Base-by-base conservation (phyloP, 2,329 filamentous ascomycete species). In the Sordariomycetes sp. region DNA sequence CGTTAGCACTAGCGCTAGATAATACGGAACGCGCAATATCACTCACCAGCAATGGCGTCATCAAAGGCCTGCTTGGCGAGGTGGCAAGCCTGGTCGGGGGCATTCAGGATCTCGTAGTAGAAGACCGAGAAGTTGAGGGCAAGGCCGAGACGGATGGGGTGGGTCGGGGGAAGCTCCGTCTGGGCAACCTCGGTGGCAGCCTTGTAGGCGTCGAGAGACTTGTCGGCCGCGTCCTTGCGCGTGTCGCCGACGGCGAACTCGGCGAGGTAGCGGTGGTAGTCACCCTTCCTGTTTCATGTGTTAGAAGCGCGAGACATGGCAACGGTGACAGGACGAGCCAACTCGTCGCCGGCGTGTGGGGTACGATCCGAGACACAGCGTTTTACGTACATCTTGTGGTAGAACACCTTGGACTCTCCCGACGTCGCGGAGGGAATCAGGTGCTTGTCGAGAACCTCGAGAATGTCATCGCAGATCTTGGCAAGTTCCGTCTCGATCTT, bases 101-200 rank as follows among this genome's bases (percentile, higher is more conserved):
- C 90, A 82, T 97, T 99, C 69, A 97, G 82, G 73, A 97, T 99
- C 85, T 99, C 94, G 75, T 99, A 99, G 86, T 97, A 97, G 83
- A 96, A 97, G 69, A 96, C 91, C 64, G 91, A 96, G 85, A 97
- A 96, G 87, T 96, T 97, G 66, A 97, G 85, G 65, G 92, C 92
- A 69, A 97, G 87, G 74, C 92, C 92, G 64, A 97, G 89, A 69
- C 92, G 91, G 79, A 97, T 97, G 67, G 92, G 92, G 82, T 97
- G 92, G 61, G 94, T 97, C 62, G 92, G 92, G 62, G 92, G 92
- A 66, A 97, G 86, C 76, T 97, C 92, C 64, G 89, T 96, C 81
- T 96, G 92, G 66, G 94, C 94, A 69, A 97, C 92, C 69, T 96
- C 92, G 78, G 92, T 97, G 67, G 92, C 92, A 82, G 74, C 79